Base-by-base conservation (phyloP, 164 flowering plant species). In the Hamamelis virginiana region DNA sequence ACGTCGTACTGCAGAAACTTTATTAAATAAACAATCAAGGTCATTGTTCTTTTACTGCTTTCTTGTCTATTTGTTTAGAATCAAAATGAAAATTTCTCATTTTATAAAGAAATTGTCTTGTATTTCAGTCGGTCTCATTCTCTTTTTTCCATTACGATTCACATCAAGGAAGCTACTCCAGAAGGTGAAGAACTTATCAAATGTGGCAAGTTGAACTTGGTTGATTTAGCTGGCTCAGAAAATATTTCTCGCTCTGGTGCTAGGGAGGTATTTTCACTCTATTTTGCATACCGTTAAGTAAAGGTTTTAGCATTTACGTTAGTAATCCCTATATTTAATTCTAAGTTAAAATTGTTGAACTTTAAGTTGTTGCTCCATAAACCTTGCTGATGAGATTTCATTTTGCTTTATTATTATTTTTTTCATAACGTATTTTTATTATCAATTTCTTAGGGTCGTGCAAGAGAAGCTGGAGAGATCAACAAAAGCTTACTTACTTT, bases 161-260 rank as follows among this genome's bases (percentile, higher is more conserved):
- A 96, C 78, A 96, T 96, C 45, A 96, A 93, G 78, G 99, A 96
- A 78, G 77, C 94, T 56, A 96, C 97, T 1, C 96, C 98, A 58
- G 98, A 90, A 78, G 99, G 98, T 14, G 99, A 96, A 79, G 99
- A 96, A 61, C 90, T 92, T 16, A 93, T 96, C 50, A 96, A 96
- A 78, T 96, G 99, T 72, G 99, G 99, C 21, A 96, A 96, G 82
- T 80, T 96, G 68, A 96, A 96, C 80, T 75, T 96, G 72, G 99
- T 96, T 72, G 99, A 96, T 78, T 78, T 96, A 64, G 99, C 99
- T 48, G 97, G 99, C 3, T 96, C 99, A 44, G 99, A 96, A 72
- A 96, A 93, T 71, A 93, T 96, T 62, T 91, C 98, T 26, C 97
- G 99, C 47, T 96, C 99, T 69, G 99, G 99, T 74, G 99, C 99